phyloP scores from a whole-genome alignment of 805 yeast species.

The Teunomyces gatunensis region DNA sequence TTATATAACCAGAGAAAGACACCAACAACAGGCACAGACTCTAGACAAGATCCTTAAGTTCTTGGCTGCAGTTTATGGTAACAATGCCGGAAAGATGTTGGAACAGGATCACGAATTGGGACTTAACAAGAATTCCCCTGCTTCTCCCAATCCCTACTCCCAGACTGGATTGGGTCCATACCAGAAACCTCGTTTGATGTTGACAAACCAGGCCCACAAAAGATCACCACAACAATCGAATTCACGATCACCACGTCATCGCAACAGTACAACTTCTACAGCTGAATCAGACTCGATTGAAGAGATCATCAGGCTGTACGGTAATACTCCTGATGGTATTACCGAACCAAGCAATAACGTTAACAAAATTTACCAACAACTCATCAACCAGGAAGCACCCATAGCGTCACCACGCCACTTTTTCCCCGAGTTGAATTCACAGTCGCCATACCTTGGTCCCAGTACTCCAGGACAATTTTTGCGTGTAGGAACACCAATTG shows the following conservation, averaged over 20 bases:
- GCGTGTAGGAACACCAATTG: constrained; percentile 8
- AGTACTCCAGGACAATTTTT: constrained; percentile 8
- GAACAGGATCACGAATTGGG: constrained; percentile 26
- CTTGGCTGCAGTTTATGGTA: constrained; percentile 77
- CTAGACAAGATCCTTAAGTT: constrained; percentile 84
- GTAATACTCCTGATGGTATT: constrained; percentile 10
- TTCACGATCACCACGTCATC: constrained; percentile 1
- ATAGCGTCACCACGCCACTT: constrained; percentile 31
- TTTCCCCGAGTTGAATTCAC: constrained; percentile 30
- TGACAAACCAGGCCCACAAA: constrained; percentile 37
- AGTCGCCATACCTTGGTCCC: constrained; percentile 5
- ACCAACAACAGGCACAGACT: constrained; percentile 82
- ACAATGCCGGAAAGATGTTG: constrained; percentile 49
- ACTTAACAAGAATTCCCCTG: not conserved
- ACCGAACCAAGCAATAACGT: constrained; percentile 15
- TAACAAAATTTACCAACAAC: constrained; percentile 31
- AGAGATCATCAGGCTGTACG: constrained; percentile 29
- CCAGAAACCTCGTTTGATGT: constrained; percentile 38
- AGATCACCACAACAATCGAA: constrained; percentile 11
- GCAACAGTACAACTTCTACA: constrained; percentile 1
- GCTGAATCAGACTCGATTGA: constrained; percentile 16
- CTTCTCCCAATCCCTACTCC: constrained; percentile 7
- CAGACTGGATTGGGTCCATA: constrained; percentile 17
- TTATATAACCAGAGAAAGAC: constrained; percentile 76
- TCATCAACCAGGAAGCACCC: constrained; percentile 23